phyloP scores from a whole-genome alignment of 75 land plant species.

The Larix kaempferi region DNA sequence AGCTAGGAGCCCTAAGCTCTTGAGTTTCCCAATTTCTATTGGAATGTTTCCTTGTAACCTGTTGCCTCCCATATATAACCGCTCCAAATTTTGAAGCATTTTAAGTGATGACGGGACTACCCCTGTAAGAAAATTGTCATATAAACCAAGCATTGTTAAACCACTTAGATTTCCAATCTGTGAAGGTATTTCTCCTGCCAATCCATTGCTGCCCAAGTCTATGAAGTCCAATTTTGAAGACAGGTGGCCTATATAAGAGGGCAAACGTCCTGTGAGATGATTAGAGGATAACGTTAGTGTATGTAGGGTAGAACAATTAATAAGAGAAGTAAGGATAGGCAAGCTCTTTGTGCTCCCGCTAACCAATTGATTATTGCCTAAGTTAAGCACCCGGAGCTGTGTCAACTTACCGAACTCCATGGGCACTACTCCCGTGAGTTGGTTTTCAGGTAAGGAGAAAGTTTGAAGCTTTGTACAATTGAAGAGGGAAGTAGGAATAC shows the following conservation, averaged over 20 bases:
- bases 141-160: conserved; percentile 9
- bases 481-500: background rate
- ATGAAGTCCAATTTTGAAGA: too few species aligned
- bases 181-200: background rate
- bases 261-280: too few species aligned
- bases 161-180: conserved; percentile 7
- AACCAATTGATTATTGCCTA: background rate
- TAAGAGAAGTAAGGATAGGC: background rate
- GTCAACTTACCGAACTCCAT: background rate
- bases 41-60: conserved; percentile 19
- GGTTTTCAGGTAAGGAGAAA: background rate
- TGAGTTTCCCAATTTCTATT: conserved; percentile 13
- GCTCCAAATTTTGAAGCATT: conserved; percentile 6
- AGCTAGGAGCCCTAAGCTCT: conserved; percentile 11
- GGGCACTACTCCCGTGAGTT: background rate
- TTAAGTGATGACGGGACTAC: conserved; percentile 12
- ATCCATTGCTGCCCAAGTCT: too few species aligned
- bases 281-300: too few species aligned
- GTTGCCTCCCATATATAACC: conserved; percentile 17
- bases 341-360: background rate
- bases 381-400: background rate
- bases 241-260: too few species aligned
- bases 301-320: background rate
- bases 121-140: conserved; percentile 18
- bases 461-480: too few species aligned